Evolutionary conservation across 2,329 filamentous ascomycete genomes (phyloP).

Genomic region (Neospermospora avenae): DNA sequence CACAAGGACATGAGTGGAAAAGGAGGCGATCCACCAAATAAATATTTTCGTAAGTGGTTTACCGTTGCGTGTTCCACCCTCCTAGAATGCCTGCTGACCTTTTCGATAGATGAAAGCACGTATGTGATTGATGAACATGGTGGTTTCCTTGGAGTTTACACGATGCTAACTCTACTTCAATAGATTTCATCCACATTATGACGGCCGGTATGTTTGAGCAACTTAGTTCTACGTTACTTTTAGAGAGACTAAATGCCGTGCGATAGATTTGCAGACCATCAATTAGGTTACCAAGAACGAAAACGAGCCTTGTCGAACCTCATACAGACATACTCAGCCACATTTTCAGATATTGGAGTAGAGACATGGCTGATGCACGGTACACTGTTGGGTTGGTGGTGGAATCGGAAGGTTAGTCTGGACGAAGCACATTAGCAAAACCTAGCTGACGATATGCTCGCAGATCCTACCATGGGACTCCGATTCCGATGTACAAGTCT

Average conservation of each 20-base stretch:
- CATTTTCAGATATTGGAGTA: slow-evolving; percentile 56
- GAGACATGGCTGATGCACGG: slow-evolving; percentile 66
- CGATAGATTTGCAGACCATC: slow-evolving; percentile 37
- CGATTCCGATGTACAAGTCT: slow-evolving; percentile 62
- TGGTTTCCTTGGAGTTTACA: not conserved
- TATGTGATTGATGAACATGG: slow-evolving; percentile 23
- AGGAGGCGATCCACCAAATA: slow-evolving; percentile 32
- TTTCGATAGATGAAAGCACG: slow-evolving; percentile 31
- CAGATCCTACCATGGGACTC: slow-evolving; percentile 76
- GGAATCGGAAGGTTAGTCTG: slow-evolving; percentile 52
- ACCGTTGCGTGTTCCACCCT: slow-evolving; percentile 14
- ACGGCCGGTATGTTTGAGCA: slow-evolving; percentile 34
- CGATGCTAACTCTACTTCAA: slow-evolving; percentile 8
- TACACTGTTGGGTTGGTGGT: slow-evolving; percentile 84
- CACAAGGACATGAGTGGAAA: slow-evolving; percentile 35
- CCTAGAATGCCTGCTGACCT: slow-evolving; percentile 18
- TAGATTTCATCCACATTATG: slow-evolving; percentile 40
- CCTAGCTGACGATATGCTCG: not conserved
- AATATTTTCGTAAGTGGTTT: slow-evolving; percentile 39
- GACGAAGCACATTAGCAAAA: not conserved
- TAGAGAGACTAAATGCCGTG: not conserved
- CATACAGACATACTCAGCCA: slow-evolving; percentile 70
- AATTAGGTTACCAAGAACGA: slow-evolving; percentile 42
- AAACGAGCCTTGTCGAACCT: slow-evolving; percentile 61
- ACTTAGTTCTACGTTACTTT: not conserved